Evolutionary conservation across 768 basidiomycete species (phyloP).

Genomic region (Suillus bovinus): DNA sequence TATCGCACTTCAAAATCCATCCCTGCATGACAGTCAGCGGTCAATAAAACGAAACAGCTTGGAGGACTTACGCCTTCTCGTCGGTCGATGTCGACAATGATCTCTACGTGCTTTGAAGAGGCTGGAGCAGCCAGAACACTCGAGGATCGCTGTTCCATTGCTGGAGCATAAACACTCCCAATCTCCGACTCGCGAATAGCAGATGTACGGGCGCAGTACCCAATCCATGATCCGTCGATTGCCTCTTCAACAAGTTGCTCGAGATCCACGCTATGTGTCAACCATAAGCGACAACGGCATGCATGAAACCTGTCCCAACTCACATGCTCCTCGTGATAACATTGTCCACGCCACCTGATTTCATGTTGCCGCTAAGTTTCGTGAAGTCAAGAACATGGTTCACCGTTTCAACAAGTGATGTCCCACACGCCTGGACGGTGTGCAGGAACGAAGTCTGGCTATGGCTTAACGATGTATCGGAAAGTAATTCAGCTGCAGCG

Average conservation of each 20-base stretch:
- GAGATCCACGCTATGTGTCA: conserved; percentile 58
- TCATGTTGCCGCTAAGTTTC: conserved; percentile 85
- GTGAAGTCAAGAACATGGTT: conserved; percentile 97
- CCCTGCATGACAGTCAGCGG: conserved; percentile 50
- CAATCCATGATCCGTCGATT: conserved; percentile 93
- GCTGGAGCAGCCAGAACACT: conserved; percentile 38
- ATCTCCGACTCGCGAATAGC: conserved; percentile 75
- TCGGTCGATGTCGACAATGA: conserved; percentile 82
- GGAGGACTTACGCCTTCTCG: conserved; percentile 55
- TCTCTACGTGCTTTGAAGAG: conserved; percentile 65
- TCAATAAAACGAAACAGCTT: background rate
- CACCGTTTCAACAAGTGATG: conserved; percentile 93
- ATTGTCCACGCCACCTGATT: conserved; percentile 76
- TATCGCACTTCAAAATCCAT: conserved; percentile 87
- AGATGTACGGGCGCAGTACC: conserved; percentile 78
- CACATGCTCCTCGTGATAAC: conserved; percentile 69
- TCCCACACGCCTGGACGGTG: conserved; percentile 93
- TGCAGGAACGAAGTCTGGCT: conserved; percentile 86
- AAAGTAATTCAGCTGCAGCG: conserved; percentile 88
- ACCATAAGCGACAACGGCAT: background rate
- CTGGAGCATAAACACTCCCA: conserved; percentile 89
- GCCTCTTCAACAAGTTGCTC: conserved; percentile 86
- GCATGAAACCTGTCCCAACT: conserved; percentile 24
- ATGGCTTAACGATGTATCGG: conserved; percentile 79
- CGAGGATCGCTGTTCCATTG: conserved; percentile 45